Evolutionary conservation across 768 basidiomycete species (phyloP).

Genomic region (Piloderma croceum): DNA sequence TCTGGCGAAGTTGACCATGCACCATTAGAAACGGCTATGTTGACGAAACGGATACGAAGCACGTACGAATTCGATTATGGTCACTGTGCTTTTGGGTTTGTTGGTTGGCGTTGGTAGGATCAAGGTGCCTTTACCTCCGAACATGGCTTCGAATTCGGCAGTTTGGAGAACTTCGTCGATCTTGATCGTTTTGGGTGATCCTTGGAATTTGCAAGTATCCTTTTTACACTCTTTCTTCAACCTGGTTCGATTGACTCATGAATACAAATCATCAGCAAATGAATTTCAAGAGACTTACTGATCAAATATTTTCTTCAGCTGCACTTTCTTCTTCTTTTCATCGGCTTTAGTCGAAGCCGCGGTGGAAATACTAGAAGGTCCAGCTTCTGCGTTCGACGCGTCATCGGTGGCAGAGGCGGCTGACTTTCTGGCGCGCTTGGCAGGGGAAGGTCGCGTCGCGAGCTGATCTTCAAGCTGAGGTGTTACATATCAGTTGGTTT

Average conservation of each 20-base stretch:
- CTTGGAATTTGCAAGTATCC: slow-evolving; percentile 36
- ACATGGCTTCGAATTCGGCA: slow-evolving; percentile 31
- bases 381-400: slow-evolving; percentile 11
- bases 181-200: slow-evolving; percentile 31
- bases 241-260: no score
- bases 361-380: no score
- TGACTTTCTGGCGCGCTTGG: slow-evolving; percentile 28
- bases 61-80: slow-evolving; percentile 35
- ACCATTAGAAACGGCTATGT: no score
- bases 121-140: slow-evolving; percentile 30
- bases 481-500: no score
- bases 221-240: slow-evolving; percentile 39
- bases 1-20: slow-evolving; percentile 15
- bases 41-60: not conserved
- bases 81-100: slow-evolving; percentile 36
- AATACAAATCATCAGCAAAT: no score
- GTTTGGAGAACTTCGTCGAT: slow-evolving; percentile 34
- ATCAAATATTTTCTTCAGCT: slow-evolving; percentile 37
- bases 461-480: slow-evolving; percentile 31
- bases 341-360: slow-evolving; percentile 26
- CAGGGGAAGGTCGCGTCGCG: slow-evolving; percentile 15
- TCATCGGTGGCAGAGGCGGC: slow-evolving; percentile 2
- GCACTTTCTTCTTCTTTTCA: slow-evolving; percentile 35
- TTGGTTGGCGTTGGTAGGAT: slow-evolving; percentile 36
- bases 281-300: no score